phyloP scores from a whole-genome alignment of 192 early-diverging fungal genomes.

The Entomortierella chlamydospora region DNA sequence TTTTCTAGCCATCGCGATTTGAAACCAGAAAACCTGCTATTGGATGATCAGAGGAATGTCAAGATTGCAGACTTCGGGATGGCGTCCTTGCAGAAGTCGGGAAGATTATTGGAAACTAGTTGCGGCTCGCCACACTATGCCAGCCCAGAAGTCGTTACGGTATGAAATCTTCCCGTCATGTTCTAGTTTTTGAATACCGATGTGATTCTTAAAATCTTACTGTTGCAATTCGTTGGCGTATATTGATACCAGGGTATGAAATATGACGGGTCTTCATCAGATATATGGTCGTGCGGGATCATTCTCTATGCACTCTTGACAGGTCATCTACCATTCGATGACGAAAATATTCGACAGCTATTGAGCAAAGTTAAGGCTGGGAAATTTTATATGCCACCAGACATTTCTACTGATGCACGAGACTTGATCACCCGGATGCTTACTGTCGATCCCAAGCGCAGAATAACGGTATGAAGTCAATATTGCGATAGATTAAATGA shows the following conservation, averaged over 20 bases:
- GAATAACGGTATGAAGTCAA: constrained; percentile 49
- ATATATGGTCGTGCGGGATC: constrained; percentile 86
- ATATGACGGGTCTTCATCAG: constrained; percentile 77
- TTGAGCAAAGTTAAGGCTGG: constrained; percentile 59
- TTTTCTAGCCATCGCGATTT: constrained; percentile 68
- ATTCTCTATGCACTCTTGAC: constrained; percentile 82
- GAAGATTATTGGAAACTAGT: constrained; percentile 62
- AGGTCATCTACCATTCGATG: constrained; percentile 80
- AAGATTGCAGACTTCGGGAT: constrained; percentile 79
- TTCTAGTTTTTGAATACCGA: no score
- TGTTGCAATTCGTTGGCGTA: no score
- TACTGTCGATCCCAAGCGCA: constrained; percentile 57
- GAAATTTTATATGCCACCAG: constrained; percentile 62
- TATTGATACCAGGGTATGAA: constrained; percentile 49
- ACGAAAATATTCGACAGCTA: constrained; percentile 47
- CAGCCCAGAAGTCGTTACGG: constrained; percentile 72
- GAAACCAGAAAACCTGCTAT: constrained; percentile 70
- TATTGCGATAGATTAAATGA: no score
- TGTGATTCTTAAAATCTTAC: no score
- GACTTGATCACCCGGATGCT: constrained; percentile 61
- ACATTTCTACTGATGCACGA: constrained; percentile 58
- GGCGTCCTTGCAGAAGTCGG: constrained; percentile 60
- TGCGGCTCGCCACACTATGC: constrained; percentile 84
- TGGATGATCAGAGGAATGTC: constrained; percentile 56
- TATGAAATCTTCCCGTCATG: background rate